phyloP scores from a whole-genome alignment of 2,329 filamentous ascomycete species.

The Stagonosporopsis chrysanthemi region DNA sequence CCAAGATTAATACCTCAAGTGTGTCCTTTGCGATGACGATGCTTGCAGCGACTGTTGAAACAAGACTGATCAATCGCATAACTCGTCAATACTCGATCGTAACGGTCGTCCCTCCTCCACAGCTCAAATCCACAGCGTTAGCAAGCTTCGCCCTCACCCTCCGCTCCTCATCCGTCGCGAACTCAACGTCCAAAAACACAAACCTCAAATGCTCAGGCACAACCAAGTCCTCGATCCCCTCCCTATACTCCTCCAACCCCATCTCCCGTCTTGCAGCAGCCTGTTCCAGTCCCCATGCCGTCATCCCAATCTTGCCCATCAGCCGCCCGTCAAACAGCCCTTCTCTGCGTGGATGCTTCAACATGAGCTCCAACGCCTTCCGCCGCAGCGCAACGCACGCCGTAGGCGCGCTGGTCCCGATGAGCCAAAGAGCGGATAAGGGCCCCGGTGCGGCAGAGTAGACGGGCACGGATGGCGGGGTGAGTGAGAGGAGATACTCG shows the following conservation, averaged over 20 bases:
- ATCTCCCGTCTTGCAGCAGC: constrained; percentile 25
- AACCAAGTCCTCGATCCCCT: constrained; percentile 21
- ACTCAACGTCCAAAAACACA: constrained; percentile 30
- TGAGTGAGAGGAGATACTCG: constrained; percentile 16
- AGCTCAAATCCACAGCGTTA: constrained; percentile 26
- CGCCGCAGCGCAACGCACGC: constrained; percentile 30
- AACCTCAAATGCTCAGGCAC: constrained; percentile 32
- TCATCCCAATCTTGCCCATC: constrained; percentile 56
- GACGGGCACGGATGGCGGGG: constrained; percentile 25
- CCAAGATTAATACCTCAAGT: background rate
- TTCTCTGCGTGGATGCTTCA: constrained; percentile 49
- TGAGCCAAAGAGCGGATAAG: constrained; percentile 37
- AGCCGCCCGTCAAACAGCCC: constrained; percentile 67
- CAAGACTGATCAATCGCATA: background rate
- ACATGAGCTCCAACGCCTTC: constrained; percentile 35
- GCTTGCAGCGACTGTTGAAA: background rate
- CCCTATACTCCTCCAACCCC: constrained; percentile 15
- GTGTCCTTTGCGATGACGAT: background rate
- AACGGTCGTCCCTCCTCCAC: constrained; percentile 23
- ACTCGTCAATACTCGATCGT: background rate
- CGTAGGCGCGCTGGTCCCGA: constrained; percentile 32
- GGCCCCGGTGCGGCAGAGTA: constrained; percentile 38
- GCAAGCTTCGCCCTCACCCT: constrained; percentile 31
- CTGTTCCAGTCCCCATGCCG: constrained; percentile 39
- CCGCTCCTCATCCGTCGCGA: constrained; percentile 24